Evolutionary conservation across 2,329 filamentous ascomycete genomes (phyloP).

Genomic region (Scedosporium minutisporum): DNA sequence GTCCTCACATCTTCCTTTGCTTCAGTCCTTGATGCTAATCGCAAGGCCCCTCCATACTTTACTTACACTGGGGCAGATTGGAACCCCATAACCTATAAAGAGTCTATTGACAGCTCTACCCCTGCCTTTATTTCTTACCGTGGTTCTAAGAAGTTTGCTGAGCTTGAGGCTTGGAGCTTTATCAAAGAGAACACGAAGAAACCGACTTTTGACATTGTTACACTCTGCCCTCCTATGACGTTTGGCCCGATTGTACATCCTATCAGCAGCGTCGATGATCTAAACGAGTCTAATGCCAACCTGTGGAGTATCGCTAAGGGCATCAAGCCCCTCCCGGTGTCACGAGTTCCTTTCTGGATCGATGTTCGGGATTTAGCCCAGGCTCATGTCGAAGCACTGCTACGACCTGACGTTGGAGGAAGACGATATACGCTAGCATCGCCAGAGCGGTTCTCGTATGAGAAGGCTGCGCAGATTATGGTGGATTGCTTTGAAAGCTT

Average conservation of each 20-base stretch:
- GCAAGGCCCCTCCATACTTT: slow-evolving; percentile 38
- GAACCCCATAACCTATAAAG: slow-evolving; percentile 44
- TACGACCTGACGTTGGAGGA: slow-evolving; percentile 23
- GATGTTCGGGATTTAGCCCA: slow-evolving; percentile 35
- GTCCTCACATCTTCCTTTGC: slow-evolving; percentile 61
- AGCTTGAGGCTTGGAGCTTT: slow-evolving; percentile 24
- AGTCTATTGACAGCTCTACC: slow-evolving; percentile 29
- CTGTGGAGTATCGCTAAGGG: slow-evolving; percentile 30
- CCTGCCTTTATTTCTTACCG: slow-evolving; percentile 29
- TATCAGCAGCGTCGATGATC: slow-evolving; percentile 19
- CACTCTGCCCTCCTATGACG: slow-evolving; percentile 33
- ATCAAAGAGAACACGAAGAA: slow-evolving; percentile 19
- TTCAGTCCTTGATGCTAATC: slow-evolving; percentile 44
- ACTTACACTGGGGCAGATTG: slow-evolving; percentile 45
- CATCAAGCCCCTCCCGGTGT: slow-evolving; percentile 24
- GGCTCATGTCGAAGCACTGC: slow-evolving; percentile 32
- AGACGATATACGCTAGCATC: slow-evolving; percentile 30
- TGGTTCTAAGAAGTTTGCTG: slow-evolving; percentile 25
- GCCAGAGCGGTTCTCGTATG: slow-evolving; percentile 36
- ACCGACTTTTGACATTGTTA: slow-evolving; percentile 31
- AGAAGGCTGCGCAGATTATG: slow-evolving; percentile 31
- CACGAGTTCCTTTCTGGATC: slow-evolving; percentile 32
- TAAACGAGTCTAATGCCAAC: slow-evolving; percentile 33
- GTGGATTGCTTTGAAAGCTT: slow-evolving; percentile 27
- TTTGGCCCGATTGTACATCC: slow-evolving; percentile 34